Evolutionary conservation across 805 yeast genomes (phyloP), one percentile per base, ranked within the genome.

Genomic region (Spathaspora boniae): DNA sequence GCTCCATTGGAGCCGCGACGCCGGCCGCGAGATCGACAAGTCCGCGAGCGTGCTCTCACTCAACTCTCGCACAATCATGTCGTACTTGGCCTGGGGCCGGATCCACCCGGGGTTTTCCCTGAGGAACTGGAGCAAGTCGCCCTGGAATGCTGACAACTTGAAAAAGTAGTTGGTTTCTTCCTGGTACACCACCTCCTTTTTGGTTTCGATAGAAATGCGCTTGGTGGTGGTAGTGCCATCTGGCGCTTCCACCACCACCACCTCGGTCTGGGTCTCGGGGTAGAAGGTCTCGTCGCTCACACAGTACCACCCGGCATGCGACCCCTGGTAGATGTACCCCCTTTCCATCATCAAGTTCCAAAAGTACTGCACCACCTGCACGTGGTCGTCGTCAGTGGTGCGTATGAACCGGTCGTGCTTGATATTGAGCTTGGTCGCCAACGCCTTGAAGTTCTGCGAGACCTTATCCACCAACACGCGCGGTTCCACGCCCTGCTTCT

Each of bases 301-400:
- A 5, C 95, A 86, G 54, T 93, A 93, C 98, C 98, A 93, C 2
- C 98, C 98, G 32, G 75, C 60, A 55, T 93, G 98, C 20, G 72
- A 65, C 6, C 95, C 96, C 53, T 82, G 75, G 54, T 87, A 87
- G 2, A 93, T 84, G 45, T 63, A 75, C 0, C 86, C 91, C 29
- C 72, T 76, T 0, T 71, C 60, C 29, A 57, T 40, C 42, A 93
- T 74, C 1, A 62, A 42, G 2, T 68, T 56, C 98, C 98, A 93
- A 42, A 93, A 72, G 20, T 66, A 56, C 22, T 66, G 63, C 2
- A 87, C 95, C 3, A 86, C 76, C 1, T 44, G 59, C 1, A 72
- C 40, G 57, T 93, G 98, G 48, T 89, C 96, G 0, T 50, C 46
- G 51, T 89, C 96, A 0, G 98, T 91, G 1, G 98, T 93, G 50